Base-by-base conservation (phyloP, 2,329 filamentous ascomycete genomes). In the Waltergamsia citrina region DNA sequence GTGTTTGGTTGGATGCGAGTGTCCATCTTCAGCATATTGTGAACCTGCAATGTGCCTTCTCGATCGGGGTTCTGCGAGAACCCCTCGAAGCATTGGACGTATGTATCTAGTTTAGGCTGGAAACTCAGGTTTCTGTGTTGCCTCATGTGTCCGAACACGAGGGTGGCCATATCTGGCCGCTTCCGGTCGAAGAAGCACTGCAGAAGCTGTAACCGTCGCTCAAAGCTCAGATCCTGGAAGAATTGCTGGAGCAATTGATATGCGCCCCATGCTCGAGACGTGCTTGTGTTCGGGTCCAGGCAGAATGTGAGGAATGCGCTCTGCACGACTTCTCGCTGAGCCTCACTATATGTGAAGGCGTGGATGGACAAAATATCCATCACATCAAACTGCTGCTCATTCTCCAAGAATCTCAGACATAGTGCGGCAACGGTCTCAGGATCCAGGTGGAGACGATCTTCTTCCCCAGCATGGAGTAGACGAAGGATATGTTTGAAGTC, bases 1-100 rank as follows among this genome's bases (percentile, higher is more conserved):
- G 90, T 96, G 45, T 73, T 78, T 5, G 81, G 70, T 45, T 88
- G 78, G 24, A 96, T 70, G 27, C 75, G 73, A n/a, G 79, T 71
- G 54, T 98, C 92, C 54, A 95, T 79, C 60, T 94, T 96, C 44
- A 95, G 69, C 75, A 94, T 90, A 52, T 95, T 94, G 61, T 94
- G 83, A 3, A 94, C 74, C 41, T 82, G 74, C 38, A 78, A 74
- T 15, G 95, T 62, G 27, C 77, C 78, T 36, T 84, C 77, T 2
- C 60, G 20, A 35, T 65, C 60, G 2, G 59, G 59, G 27, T 60
- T 57, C n/a, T 57, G 55, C 4, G 80, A 79, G 17, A 94, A 72
- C 3, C 86, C 85, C 39, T 84, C 74, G 37, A 96, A 81, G 41
- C 80, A 88, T 22, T 69, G 62, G 4, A 85, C 71, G 51, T 98